phyloP scores from a whole-genome alignment of 345 rosid genomes.

The Populus alba region DNA sequence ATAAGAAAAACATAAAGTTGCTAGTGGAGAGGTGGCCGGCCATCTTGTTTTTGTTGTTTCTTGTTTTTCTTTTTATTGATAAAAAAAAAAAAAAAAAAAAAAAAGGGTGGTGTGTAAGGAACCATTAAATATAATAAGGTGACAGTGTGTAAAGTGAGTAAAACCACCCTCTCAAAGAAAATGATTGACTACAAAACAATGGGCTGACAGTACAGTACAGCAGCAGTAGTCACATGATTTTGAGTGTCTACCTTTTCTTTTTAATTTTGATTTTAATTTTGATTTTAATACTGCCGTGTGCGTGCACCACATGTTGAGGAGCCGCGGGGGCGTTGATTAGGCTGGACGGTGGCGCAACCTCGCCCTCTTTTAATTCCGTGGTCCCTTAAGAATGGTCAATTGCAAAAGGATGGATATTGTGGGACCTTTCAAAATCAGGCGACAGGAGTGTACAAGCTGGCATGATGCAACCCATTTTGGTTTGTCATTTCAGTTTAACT shows the following conservation, averaged over 20 bases:
- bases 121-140: too few species aligned
- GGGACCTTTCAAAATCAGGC: neutral
- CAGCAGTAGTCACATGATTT: neutral
- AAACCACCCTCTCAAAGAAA: neutral
- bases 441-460: neutral
- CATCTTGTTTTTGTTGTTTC: too few species aligned
- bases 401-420: neutral
- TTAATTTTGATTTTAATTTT: neutral
- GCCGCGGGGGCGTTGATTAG: neutral
- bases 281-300: neutral
- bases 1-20: too few species aligned
- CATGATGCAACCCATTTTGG: neutral
- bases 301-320: neutral
- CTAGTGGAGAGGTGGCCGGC: too few species aligned
- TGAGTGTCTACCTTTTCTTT: neutral
- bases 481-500: too few species aligned
- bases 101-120: too few species aligned
- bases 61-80: too few species aligned
- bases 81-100: accelerated
- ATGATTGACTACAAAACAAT: conserved; percentile 12
- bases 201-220: conserved; percentile 11
- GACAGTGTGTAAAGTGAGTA: neutral
- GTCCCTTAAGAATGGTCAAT: neutral
- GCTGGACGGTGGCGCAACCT: conserved; percentile 22
- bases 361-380: conserved; percentile 9